Conservation (phyloP, 805 yeast genomes). For the Suhomyces sp. region DNA sequence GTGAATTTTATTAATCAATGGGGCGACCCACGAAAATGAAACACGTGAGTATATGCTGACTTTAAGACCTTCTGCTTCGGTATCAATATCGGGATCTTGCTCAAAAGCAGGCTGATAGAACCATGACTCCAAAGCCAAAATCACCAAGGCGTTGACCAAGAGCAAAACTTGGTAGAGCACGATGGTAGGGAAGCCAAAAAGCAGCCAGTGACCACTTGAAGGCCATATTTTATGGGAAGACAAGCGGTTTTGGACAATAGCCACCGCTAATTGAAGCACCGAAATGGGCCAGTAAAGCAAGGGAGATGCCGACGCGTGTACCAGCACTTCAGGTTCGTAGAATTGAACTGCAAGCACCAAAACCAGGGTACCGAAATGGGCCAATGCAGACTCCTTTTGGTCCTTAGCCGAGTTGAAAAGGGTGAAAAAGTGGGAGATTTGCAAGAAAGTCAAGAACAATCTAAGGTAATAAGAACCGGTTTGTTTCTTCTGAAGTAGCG, state of each 20-base stretch:
- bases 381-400: neutral
- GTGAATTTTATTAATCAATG: conserved; percentile 23
- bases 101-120: conserved; percentile 18
- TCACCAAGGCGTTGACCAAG: conserved; percentile 9
- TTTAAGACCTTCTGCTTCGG: conserved; percentile 18
- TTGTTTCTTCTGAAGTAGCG: neutral
- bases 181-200: neutral
- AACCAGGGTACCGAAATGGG: conserved; percentile 1
- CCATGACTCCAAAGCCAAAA: conserved; percentile 15
- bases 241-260: conserved; percentile 17
- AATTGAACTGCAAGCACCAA: conserved; percentile 20
- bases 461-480: conserved; percentile 11
- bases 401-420: conserved; percentile 7
- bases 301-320: conserved; percentile 20
- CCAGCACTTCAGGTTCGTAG: conserved; percentile 20
- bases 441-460: conserved; percentile 11
- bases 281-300: conserved; percentile 22
- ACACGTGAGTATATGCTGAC: conserved; percentile 20
- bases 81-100: conserved; percentile 8
- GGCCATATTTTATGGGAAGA: conserved; percentile 17
- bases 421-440: conserved; percentile 11
- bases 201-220: neutral
- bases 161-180: conserved; percentile 10
- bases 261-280: conserved; percentile 8
- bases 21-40: conserved; percentile 28